Evolutionary conservation across 139 green algal species (phyloP), one percentile per base, ranked within the genome.

Genomic region (Asterochloris erici): DNA sequence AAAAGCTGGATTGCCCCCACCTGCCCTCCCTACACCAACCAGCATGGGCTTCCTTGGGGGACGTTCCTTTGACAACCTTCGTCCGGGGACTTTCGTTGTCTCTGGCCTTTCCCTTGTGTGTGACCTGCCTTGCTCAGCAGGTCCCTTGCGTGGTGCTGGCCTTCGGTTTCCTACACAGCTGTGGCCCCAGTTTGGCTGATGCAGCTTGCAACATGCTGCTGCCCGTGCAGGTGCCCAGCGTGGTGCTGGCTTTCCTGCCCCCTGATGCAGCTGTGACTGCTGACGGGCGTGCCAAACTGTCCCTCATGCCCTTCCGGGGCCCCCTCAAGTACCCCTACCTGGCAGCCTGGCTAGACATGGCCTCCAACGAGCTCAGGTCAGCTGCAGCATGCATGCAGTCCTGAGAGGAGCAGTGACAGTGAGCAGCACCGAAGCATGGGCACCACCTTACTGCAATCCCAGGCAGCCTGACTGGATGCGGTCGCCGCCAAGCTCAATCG

Each of bases 251-350:
- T 6, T 81, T 47, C 16, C 29, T 84, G 63, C 27, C 73, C 14
- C 60, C 74, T 28, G 74, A 73, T 21, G 21, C 62, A 29, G 68
- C 61, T 16, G 17, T 14, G 23, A 47, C 60, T 27, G 26, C 16
- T n/a, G 28, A 79, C 15, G 81, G 81, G 27, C 73, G 26, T 16
- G 29, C 73, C 81, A 60, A 79, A 62, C 62, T 84, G 73, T 61
- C 26, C 24, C 81, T 84, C 17, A 63, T 75, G 38, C 28, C 26
- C 27, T 84, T 81, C 81, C 63, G 62, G 4, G 81, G 81, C 9
- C 81, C 81, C 27, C 29, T 84, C 28, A 81, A 81, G 63, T 84
- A 84, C 63, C 69, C 17, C 14, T 73, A 29, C 21, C 71, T 84
- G 29, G 29, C 73, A 68, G 73, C 54, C 27, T 84, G 28, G 27